phyloP scores from a whole-genome alignment of 2,329 filamentous ascomycete species.

The Clarireedia monteithiana region DNA sequence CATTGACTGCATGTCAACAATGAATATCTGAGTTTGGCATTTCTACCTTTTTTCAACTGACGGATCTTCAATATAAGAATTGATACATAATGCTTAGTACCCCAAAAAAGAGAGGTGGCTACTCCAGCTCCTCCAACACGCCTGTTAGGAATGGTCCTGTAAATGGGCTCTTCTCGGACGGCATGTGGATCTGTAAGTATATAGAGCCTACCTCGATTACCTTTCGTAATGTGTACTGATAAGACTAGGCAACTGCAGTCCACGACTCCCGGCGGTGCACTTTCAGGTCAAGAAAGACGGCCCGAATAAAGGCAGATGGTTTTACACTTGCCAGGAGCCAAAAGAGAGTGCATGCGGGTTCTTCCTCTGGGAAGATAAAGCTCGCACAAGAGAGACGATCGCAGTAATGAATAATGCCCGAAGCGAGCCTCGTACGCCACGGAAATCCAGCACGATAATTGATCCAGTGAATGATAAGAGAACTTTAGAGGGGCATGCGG shows the following conservation, averaged over 20 bases:
- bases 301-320: slow-evolving; percentile 42
- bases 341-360: slow-evolving; percentile 42
- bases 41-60: too few relatives aligned
- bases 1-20: too few relatives aligned
- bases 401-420: slow-evolving; percentile 38
- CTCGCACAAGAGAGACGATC: slow-evolving; percentile 36
- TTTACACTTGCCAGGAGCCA: slow-evolving; percentile 46
- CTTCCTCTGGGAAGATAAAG: slow-evolving; percentile 51
- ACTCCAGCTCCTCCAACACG: not conserved
- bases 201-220: too few relatives aligned
- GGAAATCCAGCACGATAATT: slow-evolving; percentile 2
- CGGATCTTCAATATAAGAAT: not conserved
- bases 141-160: slow-evolving; percentile 2
- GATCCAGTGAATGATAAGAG: slow-evolving; percentile 13
- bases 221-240: not conserved
- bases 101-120: slow-evolving; percentile 5
- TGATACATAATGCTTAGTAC: not conserved
- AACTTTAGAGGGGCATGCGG: slow-evolving; percentile 12
- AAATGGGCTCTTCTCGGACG: slow-evolving; percentile 12
- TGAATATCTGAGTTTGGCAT: too few relatives aligned
- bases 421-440: slow-evolving; percentile 31
- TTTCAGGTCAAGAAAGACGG: slow-evolving; percentile 40
- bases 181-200: slow-evolving; percentile 9
- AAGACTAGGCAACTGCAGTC: slow-evolving; percentile 10
- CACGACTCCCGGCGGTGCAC: slow-evolving; percentile 8